Conservation (phyloP, 805 yeast species). For the Lipomyces spencermartinsiae region DNA sequence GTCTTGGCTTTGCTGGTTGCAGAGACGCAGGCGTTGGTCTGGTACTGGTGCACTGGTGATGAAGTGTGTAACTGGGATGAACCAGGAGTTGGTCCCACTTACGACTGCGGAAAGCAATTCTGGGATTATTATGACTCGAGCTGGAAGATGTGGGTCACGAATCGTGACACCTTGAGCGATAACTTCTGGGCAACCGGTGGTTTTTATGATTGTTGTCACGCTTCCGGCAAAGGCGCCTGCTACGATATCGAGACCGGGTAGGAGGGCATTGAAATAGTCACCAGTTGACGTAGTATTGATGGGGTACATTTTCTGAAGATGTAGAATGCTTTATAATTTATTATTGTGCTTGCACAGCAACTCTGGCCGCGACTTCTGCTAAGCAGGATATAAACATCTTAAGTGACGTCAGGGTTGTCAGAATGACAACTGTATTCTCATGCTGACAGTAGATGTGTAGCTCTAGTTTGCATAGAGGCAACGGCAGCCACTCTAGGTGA, state of each 20-base stretch:
- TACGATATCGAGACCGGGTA: neutral
- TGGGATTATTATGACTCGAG: conserved; percentile 2
- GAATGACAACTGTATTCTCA: too few species aligned
- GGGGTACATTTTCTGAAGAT: neutral
- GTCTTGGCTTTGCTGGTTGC: neutral
- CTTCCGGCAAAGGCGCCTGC: conserved; percentile 1
- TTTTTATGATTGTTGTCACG: neutral
- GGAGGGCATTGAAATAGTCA: neutral
- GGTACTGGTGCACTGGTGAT: neutral
- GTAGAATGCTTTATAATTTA: neutral
- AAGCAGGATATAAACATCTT: neutral
- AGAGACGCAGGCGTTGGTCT: conserved; percentile 5
- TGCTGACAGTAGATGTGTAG: too few species aligned
- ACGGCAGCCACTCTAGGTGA: too few species aligned
- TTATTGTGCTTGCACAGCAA: conserved; percentile 1
- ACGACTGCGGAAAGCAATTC: neutral
- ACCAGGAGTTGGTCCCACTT: conserved; percentile 5
- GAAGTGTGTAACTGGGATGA: conserved; percentile 3
- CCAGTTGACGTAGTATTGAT: neutral
- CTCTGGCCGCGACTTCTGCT: neutral
- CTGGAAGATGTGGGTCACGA: conserved; percentile 2
- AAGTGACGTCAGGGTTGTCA: neutral
- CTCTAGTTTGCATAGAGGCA: too few species aligned
- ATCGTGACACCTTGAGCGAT: conserved; percentile 4
- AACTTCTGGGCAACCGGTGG: neutral